Evolutionary conservation across 345 rosid species (phyloP).

Genomic region (Aquilaria sinensis): DNA sequence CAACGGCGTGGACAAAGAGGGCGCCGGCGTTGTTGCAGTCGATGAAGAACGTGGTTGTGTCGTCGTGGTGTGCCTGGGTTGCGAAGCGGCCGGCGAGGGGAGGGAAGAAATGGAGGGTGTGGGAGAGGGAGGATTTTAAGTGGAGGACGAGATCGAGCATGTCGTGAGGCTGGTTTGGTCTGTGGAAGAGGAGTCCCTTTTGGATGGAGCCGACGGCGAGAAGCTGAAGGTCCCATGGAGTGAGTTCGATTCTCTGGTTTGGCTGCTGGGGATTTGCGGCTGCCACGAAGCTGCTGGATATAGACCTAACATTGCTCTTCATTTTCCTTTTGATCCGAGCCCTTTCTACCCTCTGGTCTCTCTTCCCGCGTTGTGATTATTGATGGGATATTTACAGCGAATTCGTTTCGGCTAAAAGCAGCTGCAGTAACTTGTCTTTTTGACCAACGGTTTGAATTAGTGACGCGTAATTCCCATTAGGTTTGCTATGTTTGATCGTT

Average conservation of each 20-base stretch:
- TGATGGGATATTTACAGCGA: too few species aligned
- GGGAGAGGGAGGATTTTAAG: slow-evolving; percentile 17
- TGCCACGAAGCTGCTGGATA: not conserved
- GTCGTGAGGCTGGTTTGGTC: slow-evolving; percentile 7
- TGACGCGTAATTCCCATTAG: too few species aligned
- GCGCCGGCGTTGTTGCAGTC: slow-evolving; percentile 25
- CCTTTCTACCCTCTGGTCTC: too few species aligned
- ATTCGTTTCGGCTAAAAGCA: too few species aligned
- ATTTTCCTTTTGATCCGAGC: not conserved
- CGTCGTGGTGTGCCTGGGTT: slow-evolving; percentile 3
- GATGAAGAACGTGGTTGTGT: slow-evolving; percentile 9
- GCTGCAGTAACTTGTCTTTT: too few species aligned
- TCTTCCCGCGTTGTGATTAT: too few species aligned
- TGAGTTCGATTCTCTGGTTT: slow-evolving; percentile 5
- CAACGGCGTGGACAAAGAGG: slow-evolving; percentile 26
- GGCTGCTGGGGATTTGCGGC: not conserved
- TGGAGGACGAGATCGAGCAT: not conserved
- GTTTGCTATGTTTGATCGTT: too few species aligned
- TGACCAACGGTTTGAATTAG: too few species aligned
- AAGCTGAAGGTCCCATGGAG: slow-evolving; percentile 27
- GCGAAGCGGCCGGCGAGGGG: slow-evolving; percentile 29
- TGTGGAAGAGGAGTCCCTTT: slow-evolving; percentile 18
- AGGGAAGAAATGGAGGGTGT: slow-evolving; percentile 10
- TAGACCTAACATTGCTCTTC: not conserved
- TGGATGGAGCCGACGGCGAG: slow-evolving; percentile 9